phyloP scores from a whole-genome alignment of 1,139 yeast genomes.

The Suhomyces bolitotheri region DNA sequence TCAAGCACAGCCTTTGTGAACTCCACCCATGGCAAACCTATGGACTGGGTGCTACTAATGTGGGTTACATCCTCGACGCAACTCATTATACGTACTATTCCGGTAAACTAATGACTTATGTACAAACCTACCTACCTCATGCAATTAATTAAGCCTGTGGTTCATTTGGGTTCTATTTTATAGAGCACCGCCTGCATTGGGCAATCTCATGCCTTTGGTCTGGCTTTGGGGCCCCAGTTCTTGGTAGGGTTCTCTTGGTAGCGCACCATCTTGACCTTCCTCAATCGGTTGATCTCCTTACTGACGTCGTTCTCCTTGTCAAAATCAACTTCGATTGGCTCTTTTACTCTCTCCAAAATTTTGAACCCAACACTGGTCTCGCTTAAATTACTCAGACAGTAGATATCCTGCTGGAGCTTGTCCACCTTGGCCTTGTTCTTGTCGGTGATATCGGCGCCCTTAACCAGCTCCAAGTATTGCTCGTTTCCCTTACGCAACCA shows the following conservation, averaged over 20 bases:
- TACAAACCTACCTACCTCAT: no score
- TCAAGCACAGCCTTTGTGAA: no score
- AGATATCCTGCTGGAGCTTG: constrained; percentile 28
- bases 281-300: constrained; percentile 54
- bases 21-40: no score
- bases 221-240: constrained; percentile 95
- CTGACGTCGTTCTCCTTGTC: constrained; percentile 53
- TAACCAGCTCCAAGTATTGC: constrained; percentile 20
- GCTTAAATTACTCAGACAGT: constrained; percentile 38
- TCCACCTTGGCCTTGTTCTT: constrained; percentile 25
- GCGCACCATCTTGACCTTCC: constrained; percentile 78
- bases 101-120: no score
- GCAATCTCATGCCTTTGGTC: constrained; percentile 50
- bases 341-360: constrained; percentile 45
- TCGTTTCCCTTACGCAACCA: constrained; percentile 57
- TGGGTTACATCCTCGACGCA: no score
- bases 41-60: no score
- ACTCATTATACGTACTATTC: no score
- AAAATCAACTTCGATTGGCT: constrained; percentile 48
- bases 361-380: constrained; percentile 58
- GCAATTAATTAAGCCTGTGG: no score
- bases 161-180: no score
- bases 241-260: constrained; percentile 90
- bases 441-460: constrained; percentile 30
- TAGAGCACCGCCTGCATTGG: no score